Evolutionary conservation across 2,329 filamentous ascomycete genomes (phyloP).

Genomic region (Fusarium sp.): DNA sequence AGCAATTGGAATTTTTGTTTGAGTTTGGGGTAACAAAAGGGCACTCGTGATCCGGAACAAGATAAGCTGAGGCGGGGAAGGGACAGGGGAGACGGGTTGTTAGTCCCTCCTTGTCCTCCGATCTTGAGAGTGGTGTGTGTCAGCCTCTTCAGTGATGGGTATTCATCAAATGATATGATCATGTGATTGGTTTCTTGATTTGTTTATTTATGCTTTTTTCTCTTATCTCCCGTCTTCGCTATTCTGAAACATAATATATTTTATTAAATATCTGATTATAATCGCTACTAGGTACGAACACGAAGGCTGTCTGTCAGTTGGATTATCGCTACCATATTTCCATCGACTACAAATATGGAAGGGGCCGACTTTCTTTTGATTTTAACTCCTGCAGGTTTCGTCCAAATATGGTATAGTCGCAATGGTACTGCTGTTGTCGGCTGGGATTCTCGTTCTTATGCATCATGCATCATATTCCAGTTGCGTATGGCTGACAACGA

Average conservation of each 20-base stretch:
- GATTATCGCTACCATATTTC: not conserved
- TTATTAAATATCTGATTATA: not conserved
- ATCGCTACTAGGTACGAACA: too few relatives aligned
- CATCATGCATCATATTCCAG: not conserved
- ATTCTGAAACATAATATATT: not conserved
- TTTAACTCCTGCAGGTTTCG: not conserved
- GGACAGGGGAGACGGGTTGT: slow-evolving; percentile 11
- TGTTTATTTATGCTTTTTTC: too few relatives aligned
- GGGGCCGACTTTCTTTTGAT: not conserved
- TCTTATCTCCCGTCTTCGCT: too few relatives aligned
- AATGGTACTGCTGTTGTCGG: accelerated
- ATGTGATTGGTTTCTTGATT: too few relatives aligned
- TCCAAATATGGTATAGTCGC: accelerated
- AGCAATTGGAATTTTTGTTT: slow-evolving; percentile 12
- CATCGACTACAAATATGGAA: not conserved
- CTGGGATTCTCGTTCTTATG: not conserved
- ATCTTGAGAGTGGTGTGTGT: not conserved
- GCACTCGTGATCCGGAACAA: slow-evolving; percentile 2
- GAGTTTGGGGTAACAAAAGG: not conserved
- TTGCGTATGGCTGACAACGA: not conserved
- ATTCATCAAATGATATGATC: not conserved
- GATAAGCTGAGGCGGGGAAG: slow-evolving; percentile 7
- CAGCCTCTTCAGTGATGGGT: not conserved
- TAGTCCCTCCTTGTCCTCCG: slow-evolving; percentile 1
- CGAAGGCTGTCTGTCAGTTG: not conserved